Evolutionary conservation across 2,329 filamentous ascomycete species (phyloP).

Genomic region (Aureobasidium zeae): DNA sequence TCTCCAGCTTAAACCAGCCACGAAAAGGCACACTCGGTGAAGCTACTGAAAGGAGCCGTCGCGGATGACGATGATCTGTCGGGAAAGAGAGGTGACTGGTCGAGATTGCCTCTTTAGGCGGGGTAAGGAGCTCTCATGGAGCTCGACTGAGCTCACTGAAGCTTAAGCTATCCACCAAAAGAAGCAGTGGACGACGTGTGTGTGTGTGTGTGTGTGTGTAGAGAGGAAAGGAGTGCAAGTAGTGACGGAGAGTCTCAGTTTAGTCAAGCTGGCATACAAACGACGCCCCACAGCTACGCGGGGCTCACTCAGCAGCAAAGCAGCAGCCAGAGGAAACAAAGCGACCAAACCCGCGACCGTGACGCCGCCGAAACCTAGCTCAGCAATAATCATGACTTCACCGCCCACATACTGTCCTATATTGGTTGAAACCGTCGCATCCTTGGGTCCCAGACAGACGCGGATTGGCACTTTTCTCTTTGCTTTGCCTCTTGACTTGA

Average conservation of each 20-base stretch:
- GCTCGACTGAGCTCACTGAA: slow-evolving; percentile 14
- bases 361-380: slow-evolving; percentile 12
- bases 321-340: neutral
- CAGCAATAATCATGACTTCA: slow-evolving; percentile 13
- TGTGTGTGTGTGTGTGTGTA: neutral
- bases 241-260: too few species aligned
- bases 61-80: slow-evolving; percentile 13
- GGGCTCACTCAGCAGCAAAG: slow-evolving; percentile 2
- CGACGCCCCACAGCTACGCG: slow-evolving; percentile 11
- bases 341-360: slow-evolving; percentile 3
- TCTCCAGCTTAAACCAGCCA: slow-evolving; percentile 13
- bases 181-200: slow-evolving; percentile 9
- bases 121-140: slow-evolving; percentile 15
- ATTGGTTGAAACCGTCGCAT: too few species aligned
- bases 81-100: slow-evolving; percentile 7
- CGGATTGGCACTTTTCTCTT: too few species aligned
- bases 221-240: too few species aligned
- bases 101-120: slow-evolving; percentile 9
- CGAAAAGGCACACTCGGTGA: slow-evolving; percentile 3
- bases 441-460: too few species aligned
- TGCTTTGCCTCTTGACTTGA: too few species aligned
- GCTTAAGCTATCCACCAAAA: slow-evolving; percentile 13
- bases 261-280: slow-evolving; percentile 10
- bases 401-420: too few species aligned
- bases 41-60: slow-evolving; percentile 6